Base-by-base conservation (phyloP, 306 rosid species). In the Malus orientalis region DNA sequence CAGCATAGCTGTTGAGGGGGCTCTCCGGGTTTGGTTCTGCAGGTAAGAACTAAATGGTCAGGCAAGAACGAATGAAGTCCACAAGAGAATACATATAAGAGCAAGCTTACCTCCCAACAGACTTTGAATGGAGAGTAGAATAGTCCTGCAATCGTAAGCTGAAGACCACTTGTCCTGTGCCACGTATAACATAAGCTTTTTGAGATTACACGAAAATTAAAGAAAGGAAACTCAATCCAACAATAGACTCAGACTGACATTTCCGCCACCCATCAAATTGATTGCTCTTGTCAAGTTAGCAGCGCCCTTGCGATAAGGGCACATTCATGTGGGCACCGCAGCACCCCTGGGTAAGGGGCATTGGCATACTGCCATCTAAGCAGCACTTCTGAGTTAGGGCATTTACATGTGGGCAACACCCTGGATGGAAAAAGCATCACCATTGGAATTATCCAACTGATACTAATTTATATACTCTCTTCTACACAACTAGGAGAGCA, bases 151-250 rank as follows among this genome's bases (percentile, higher is more conserved):
- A 81, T 95, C 99, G 77, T 95, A 92, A 59, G 99, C 97, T 1
- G 99, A 95, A 82, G 99, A 95, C 99, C 99, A 95, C 84, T 92
- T 92, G 87, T 95, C 99, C 97, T 95, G 76, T 11, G 59, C 49
- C 80, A 84, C 5, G 68, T 57, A 74, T 0, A 73, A 30, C 45
- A 79, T 78, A 36, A 51, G 79, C 74, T 22, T 18, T n/a, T 66
- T 67, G 65, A 78, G 38, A 62, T 32, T 62, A 64, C 69, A 18
- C 5, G 23, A 64, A 64, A 61, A 19, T 27, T 20, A 62, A 27
- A 14, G 2, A 27, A 62, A 64, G 7, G 67, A 29, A 62, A 62
- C 36, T 6, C 20, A 62, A 61, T 61, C 63, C 67, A 25, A 14
- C 30, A 13, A 61, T 13, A 61, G 66, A 29, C 67, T 62, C 40